Evolutionary conservation across 2,329 filamentous ascomycete species (phyloP).

Genomic region (Colletotrichum aenigma): DNA sequence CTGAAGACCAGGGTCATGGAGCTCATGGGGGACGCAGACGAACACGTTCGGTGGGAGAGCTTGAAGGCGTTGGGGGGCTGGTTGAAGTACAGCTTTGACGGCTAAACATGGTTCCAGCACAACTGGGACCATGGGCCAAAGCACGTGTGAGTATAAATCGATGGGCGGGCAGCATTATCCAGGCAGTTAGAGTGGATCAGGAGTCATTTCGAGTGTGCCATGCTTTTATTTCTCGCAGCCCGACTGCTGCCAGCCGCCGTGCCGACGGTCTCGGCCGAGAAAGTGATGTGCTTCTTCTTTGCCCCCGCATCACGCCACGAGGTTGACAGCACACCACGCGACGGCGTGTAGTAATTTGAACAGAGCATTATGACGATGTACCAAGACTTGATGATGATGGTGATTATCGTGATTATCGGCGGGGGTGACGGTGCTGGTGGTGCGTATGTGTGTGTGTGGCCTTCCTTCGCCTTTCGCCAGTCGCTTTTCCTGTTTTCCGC

Average conservation of each 20-base stretch:
- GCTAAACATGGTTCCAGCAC: not conserved
- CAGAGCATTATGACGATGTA: not conserved
- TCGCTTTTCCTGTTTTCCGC: constrained; percentile 1
- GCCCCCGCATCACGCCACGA: not conserved
- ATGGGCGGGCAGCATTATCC: constrained; percentile 6
- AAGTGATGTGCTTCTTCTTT: not conserved
- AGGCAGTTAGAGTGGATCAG: constrained; percentile 19
- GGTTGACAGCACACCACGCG: not conserved
- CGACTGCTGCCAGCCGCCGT: not conserved
- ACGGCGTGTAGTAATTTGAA: not conserved
- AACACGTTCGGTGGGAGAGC: constrained; percentile 91
- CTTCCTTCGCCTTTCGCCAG: not conserved
- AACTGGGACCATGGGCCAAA: not conserved
- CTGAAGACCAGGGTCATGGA: constrained; percentile 91
- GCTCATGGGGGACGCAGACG: constrained; percentile 88
- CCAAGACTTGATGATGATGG: not conserved
- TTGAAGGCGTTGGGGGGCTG: constrained; percentile 76
- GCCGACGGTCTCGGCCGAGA: not conserved
- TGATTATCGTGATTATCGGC: not conserved
- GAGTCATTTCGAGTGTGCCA: not conserved
- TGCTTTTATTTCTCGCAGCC: not conserved
- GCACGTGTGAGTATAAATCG: constrained; percentile 16
- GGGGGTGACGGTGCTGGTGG: not conserved
- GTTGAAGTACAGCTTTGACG: constrained; percentile 68
- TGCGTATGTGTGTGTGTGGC: not conserved